Evolutionary conservation across 768 basidiomycete species (phyloP), one percentile per base, ranked within the genome.

Genomic region (Russula griseocarnosa): DNA sequence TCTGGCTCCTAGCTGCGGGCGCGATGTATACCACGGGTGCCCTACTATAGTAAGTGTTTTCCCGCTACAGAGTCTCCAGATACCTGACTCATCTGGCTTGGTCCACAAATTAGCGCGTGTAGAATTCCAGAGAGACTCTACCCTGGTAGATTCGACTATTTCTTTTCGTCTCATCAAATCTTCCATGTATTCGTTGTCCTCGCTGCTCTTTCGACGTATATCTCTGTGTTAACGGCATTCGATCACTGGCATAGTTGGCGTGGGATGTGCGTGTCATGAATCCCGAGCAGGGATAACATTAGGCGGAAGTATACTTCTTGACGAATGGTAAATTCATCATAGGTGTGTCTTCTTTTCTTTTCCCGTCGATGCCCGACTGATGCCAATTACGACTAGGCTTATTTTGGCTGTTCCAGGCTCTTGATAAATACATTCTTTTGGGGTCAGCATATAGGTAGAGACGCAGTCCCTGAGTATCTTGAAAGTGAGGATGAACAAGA

Each of bases 81-180:
- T 47, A 51, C 49, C 69, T 34, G 66, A 20, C 65, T 61, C 42
- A 50, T 47, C 69, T 74, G 26, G 22, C 40, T 56, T 46, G 54
- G 20, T 60, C 36, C 28, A 26, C 47, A 42, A 42, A 42, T 26
- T 74, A 95, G 93, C 75, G 92, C 92, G 54, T 86, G 87, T 71
- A 83, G 92, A 55, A 81, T 92, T 60, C 93, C 92, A 50, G 93
- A 95, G 70, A 79, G 84, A 44, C 75, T 86, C 65, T 76, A 79
- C 8, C 91, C 91, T 6, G 92, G 92, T 42, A 82, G 75, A 67
- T 94, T 94, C 75, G 92, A 94, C 76, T 81, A 82, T 70, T 82
- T 91, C 70, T 81, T 86, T 60, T 82, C 89, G 0, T 92, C 89
- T 22, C 94, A 96, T 77, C 91, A 95, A 74, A 88, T 96, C 69